Conservation (phyloP, 441 rosid species). For the Gossypium gossypioides region DNA sequence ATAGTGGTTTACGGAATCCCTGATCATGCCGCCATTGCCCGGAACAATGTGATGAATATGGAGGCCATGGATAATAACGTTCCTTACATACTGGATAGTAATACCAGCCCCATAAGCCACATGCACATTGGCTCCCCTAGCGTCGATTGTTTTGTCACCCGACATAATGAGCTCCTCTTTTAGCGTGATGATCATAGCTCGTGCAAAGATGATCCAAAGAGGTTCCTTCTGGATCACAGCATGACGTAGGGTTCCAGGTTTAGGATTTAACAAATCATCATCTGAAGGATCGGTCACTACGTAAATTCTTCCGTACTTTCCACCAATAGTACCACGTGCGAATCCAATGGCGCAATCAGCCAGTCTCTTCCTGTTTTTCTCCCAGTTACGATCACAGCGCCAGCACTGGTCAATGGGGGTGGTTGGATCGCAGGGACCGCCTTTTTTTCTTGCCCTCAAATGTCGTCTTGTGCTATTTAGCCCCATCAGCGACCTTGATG, state of each 20-base stretch:
- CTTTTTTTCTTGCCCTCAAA: constrained; percentile 11
- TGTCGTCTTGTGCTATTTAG: constrained; percentile 39
- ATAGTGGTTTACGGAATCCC: constrained; percentile 38
- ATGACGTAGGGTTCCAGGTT: constrained; percentile 53
- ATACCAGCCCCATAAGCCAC: constrained; percentile 58
- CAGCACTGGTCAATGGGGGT: constrained; percentile 60
- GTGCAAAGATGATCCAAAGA: constrained; percentile 49
- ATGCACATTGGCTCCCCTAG: constrained; percentile 47
- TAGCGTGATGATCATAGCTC: constrained; percentile 44
- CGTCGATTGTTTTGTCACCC: constrained; percentile 66
- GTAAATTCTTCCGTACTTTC: constrained; percentile 36
- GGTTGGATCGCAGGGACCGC: constrained; percentile 33
- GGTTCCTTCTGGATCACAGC: constrained; percentile 55
- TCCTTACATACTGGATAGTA: constrained; percentile 43
- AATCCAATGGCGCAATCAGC: constrained; percentile 60
- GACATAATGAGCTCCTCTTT: constrained; percentile 47
- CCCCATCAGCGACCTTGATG: constrained; percentile 20
- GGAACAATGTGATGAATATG: constrained; percentile 36
- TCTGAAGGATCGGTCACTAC: constrained; percentile 46
- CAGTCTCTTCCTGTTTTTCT: constrained; percentile 30
- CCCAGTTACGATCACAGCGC: constrained; percentile 52
- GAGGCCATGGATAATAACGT: constrained; percentile 58
- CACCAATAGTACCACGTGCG: constrained; percentile 47
- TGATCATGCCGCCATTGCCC: constrained; percentile 41
- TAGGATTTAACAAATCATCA: constrained; percentile 32